Evolutionary conservation across 2,329 filamentous ascomycete genomes (phyloP).

Genomic region (Byssoonygena ceratinophila): DNA sequence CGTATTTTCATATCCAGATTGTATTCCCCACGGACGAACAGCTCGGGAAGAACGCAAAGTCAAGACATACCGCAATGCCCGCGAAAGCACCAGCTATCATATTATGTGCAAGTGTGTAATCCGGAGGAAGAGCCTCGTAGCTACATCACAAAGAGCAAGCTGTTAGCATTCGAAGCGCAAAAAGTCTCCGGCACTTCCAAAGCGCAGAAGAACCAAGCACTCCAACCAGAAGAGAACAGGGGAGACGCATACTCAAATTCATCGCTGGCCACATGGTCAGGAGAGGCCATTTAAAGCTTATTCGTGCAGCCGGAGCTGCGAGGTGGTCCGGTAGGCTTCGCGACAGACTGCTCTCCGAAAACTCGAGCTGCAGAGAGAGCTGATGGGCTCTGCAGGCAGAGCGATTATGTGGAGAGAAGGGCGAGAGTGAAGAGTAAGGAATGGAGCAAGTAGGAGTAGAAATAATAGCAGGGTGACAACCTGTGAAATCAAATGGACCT

Average conservation of each 20-base stretch:
- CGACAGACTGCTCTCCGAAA: background rate
- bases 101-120: constrained; percentile 87
- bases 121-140: constrained; percentile 89
- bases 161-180: constrained; percentile 11
- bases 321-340: background rate
- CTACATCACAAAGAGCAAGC: constrained; percentile 31
- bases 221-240: constrained; percentile 4
- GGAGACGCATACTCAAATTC: constrained; percentile 38
- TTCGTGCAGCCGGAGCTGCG: constrained; percentile 29
- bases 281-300: constrained; percentile 32
- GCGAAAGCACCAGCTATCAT: constrained; percentile 95
- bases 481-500: background rate
- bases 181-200: constrained; percentile 2
- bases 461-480: background rate
- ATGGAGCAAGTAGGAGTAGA: background rate
- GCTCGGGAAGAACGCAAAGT: background rate
- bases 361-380: background rate
- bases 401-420: background rate
- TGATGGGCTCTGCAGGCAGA: background rate
- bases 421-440: background rate
- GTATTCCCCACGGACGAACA: constrained; percentile 4
- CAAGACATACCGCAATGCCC: constrained; percentile 68
- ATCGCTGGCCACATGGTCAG: constrained; percentile 34
- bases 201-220: background rate
- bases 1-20: background rate